A percentile compares a stretch with the other conserved stretches of the same genome.
Conservation (phyloP, 371 early-diverging fungal genomes). For the Lichtheimia ramosa region DNA sequence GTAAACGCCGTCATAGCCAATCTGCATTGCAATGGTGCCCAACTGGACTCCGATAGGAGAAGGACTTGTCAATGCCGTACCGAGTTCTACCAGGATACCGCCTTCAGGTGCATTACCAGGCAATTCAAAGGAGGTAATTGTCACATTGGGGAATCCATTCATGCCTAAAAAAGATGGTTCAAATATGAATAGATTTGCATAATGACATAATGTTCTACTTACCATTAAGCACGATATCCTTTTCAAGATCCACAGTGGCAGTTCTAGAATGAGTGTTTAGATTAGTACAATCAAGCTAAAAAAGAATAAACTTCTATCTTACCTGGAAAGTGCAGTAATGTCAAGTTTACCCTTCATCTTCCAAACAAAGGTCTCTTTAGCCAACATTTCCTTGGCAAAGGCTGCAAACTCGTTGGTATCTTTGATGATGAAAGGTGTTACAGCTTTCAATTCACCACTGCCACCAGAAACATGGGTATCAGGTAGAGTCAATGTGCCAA, state of each 20-base stretch:
- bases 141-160: slow-evolving; percentile 51
- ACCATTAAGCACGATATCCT: slow-evolving; percentile 19
- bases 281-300: not conserved
- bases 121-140: slow-evolving; percentile 48
- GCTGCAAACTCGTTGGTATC: slow-evolving; percentile 37
- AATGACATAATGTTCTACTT: slow-evolving; percentile 14
- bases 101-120: slow-evolving; percentile 54
- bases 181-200: slow-evolving; percentile 39
- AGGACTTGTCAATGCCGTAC: slow-evolving; percentile 50
- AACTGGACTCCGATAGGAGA: slow-evolving; percentile 55
- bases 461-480: slow-evolving; percentile 47
- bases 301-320: not conserved
- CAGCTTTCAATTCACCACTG: slow-evolving; percentile 30
- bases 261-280: slow-evolving; percentile 22
- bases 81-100: slow-evolving; percentile 53
- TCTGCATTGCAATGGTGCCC: slow-evolving; percentile 47
- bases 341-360: slow-evolving; percentile 44
- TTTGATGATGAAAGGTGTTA: slow-evolving; percentile 36
- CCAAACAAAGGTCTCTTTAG: slow-evolving; percentile 47
- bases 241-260: slow-evolving; percentile 30
- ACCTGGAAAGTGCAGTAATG: slow-evolving; percentile 51
- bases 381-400: slow-evolving; percentile 52
- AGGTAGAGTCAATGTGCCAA: slow-evolving; percentile 42
- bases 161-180: slow-evolving; percentile 23
- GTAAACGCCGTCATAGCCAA: slow-evolving; percentile 38